These are phyloP conservation scores for Eutypa lata DNA, from an alignment of 2,329 filamentous ascomycete species.

Conservation along the genomic window DNA sequence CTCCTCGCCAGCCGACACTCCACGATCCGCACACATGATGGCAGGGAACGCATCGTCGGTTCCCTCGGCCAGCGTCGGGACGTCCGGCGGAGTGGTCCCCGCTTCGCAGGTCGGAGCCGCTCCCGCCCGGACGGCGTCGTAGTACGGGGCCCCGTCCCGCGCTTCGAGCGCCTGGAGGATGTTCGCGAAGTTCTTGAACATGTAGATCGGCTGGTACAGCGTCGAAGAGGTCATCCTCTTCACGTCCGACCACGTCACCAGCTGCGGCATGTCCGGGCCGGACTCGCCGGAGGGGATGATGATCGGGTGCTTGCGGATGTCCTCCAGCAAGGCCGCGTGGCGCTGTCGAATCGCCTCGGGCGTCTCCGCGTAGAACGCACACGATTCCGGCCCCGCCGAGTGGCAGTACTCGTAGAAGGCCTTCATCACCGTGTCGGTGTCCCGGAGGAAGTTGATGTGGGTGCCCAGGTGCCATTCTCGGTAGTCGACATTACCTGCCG, in stretches of 20 bases:
- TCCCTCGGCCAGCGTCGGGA: slow-evolving; percentile 29
- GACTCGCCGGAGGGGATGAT: slow-evolving; percentile 30
- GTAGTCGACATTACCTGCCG: slow-evolving; percentile 49
- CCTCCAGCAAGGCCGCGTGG: slow-evolving; percentile 36
- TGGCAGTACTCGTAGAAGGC: slow-evolving; percentile 54
- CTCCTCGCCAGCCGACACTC: slow-evolving; percentile 22
- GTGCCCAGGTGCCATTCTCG: slow-evolving; percentile 49
- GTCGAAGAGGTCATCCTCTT: slow-evolving; percentile 39
- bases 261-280: slow-evolving; percentile 40
- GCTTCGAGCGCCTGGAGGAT: slow-evolving; percentile 41
- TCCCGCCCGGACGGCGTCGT: slow-evolving; percentile 25
- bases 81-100: slow-evolving; percentile 27
- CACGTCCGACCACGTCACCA: slow-evolving; percentile 49
- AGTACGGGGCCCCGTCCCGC: slow-evolving; percentile 43
- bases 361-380: slow-evolving; percentile 38
- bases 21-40: slow-evolving; percentile 44
- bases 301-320: slow-evolving; percentile 40
- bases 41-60: slow-evolving; percentile 41
- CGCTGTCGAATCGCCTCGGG: slow-evolving; percentile 36
- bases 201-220: slow-evolving; percentile 42
- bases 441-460: slow-evolving; percentile 46
- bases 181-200: slow-evolving; percentile 39
- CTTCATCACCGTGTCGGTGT: slow-evolving; percentile 52
- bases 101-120: slow-evolving; percentile 15
- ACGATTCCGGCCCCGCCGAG: slow-evolving; percentile 45